Evolutionary conservation across 805 yeast genomes (phyloP), one percentile per base, ranked within the genome.

Genomic region (Kazachstania africana): DNA sequence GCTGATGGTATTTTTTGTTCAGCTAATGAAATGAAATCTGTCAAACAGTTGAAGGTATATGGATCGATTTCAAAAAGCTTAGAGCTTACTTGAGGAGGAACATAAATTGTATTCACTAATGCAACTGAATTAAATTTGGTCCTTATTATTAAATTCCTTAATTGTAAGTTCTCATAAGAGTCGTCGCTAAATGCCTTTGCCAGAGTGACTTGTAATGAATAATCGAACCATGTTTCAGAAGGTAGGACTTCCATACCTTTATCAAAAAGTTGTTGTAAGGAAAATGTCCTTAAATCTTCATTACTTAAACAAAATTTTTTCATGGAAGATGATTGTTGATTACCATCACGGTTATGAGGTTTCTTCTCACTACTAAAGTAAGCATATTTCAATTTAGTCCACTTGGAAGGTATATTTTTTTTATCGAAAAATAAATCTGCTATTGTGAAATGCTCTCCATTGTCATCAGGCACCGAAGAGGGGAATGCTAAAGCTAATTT

Each of bases 61-160:
- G 93, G 78, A 45, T 82, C 87, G 2, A 74, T 62, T 37, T 78
- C 85, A 43, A 81, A 74, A 9, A 85, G 60, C 33, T 72, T 65
- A 9, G 83, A 66, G 5, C 78, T 72, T 15, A 80, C 68, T 33
- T 64, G 71, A 27, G 71, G 70, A 29, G 75, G 74, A 5, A 65
- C 59, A 38, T 68, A 69, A 34, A 72, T 64, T 27, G 76, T 66
- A 13, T 76, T 67, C 2, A 75, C 63, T 40, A 76, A 72, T 0
- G 81, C 80, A 28, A 79, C 62, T 1, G 94, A 72, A 32, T 70
- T 58, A 43, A 82, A 70, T 50, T 83, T 81, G 29, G 75, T 61
- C 15, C 70, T 65, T 5, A 80, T 64, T 12, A 85, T 61, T 35
- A 71, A 63, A 24, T 66, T 66, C 38, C 95, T 66, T 34, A 76